phyloP scores from a whole-genome alignment of 352 stramenopile genomes.

The Phytophthora pistaciae region DNA sequence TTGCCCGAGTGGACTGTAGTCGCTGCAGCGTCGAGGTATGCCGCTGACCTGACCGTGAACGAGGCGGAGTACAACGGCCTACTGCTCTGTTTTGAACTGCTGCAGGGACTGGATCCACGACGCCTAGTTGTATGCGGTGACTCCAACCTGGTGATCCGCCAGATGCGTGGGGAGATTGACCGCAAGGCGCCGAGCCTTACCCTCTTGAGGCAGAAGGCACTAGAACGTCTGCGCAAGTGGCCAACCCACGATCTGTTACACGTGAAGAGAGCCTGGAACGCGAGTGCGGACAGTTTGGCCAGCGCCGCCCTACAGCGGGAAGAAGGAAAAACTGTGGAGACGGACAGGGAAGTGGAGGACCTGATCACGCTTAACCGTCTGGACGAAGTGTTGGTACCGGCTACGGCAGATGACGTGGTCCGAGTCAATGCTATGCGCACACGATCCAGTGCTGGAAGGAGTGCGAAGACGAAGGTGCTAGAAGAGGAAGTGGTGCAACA shows the following conservation, averaged over 20 bases:
- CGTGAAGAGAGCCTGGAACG: slow-evolving; percentile 11
- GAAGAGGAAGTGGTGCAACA: neutral
- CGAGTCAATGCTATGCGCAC: too few species aligned
- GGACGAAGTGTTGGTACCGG: neutral
- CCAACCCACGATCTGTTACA: neutral
- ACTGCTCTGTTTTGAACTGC: neutral
- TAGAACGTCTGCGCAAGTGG: neutral
- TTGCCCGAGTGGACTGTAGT: slow-evolving; percentile 16
- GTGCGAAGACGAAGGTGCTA: neutral
- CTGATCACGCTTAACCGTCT: too few species aligned
- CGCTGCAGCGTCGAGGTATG: neutral
- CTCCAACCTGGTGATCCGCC: slow-evolving; percentile 9
- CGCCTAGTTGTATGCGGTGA: slow-evolving; percentile 2
- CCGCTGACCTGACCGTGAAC: slow-evolving; percentile 20
- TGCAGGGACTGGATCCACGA: neutral
- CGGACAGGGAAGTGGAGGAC: too few species aligned
- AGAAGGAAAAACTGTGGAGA: neutral
- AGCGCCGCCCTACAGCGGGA: neutral
- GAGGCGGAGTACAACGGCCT: slow-evolving; percentile 27
- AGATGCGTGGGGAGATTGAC: slow-evolving; percentile 12
- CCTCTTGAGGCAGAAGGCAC: neutral
- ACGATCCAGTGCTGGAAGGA: neutral
- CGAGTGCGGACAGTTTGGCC: neutral
- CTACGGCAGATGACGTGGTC: neutral
- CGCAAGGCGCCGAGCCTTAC: slow-evolving; percentile 1